These are phyloP conservation scores for Aquanectria penicillioides DNA, from an alignment of 2,329 filamentous ascomycete genomes.

Conservation along the genomic window DNA sequence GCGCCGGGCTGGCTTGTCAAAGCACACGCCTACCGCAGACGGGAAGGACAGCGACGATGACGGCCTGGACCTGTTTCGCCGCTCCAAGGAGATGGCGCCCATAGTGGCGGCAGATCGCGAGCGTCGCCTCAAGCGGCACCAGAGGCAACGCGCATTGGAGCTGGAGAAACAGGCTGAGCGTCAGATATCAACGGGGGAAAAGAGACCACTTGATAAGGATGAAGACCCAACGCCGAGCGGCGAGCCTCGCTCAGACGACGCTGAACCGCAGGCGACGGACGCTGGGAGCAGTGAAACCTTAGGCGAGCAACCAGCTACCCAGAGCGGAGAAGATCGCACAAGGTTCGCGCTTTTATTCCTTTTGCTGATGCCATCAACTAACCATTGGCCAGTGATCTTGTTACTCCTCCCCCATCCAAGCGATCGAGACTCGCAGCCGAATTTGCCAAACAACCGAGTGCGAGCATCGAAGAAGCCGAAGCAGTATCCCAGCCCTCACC, in stretches of 20 bases:
- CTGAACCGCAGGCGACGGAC: neutral
- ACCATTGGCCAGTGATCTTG: slow-evolving; percentile 43
- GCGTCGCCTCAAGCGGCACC: slow-evolving; percentile 40
- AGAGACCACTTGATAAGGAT: slow-evolving; percentile 34
- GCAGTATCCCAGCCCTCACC: slow-evolving; percentile 34
- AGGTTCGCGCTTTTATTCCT: slow-evolving; percentile 32
- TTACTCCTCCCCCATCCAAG: slow-evolving; percentile 52
- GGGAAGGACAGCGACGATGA: slow-evolving; percentile 43
- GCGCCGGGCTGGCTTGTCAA: slow-evolving; percentile 45
- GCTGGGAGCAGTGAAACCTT: neutral
- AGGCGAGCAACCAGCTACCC: slow-evolving; percentile 26
- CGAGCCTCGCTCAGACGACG: neutral
- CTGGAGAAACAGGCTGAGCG: slow-evolving; percentile 30
- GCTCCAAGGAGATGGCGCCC: slow-evolving; percentile 60
- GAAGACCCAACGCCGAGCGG: slow-evolving; percentile 4
- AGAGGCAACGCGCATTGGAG: slow-evolving; percentile 37
- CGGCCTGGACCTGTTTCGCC: slow-evolving; percentile 60
- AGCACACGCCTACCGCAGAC: slow-evolving; percentile 29
- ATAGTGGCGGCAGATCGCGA: slow-evolving; percentile 54
- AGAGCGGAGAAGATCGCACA: slow-evolving; percentile 22
- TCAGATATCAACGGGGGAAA: slow-evolving; percentile 28
- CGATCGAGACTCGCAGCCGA: slow-evolving; percentile 43
- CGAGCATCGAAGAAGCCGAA: slow-evolving; percentile 25
- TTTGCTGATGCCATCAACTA: slow-evolving; percentile 17
- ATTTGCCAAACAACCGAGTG: slow-evolving; percentile 29